Evolutionary conservation across 345 rosid species (phyloP), one percentile per base, ranked within the genome.

Genomic region (Draba incana): DNA sequence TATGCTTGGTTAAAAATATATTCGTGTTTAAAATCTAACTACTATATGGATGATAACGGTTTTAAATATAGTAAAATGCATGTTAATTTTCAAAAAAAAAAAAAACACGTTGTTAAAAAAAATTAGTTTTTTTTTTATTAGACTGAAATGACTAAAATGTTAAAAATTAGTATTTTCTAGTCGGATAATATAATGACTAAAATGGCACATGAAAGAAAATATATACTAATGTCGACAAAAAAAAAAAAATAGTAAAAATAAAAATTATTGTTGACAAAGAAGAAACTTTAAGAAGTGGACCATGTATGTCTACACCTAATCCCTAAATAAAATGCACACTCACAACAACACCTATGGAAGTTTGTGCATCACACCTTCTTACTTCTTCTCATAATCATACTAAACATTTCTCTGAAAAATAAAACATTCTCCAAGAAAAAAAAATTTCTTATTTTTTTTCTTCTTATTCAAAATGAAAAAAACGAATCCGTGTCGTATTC

Each of bases 301-400:
- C 78, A 74, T 67, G 45, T 45, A 66, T 67, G 73, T 74, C 78
- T 61, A 60, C 45, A 74, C 78, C 78, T 74, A 74, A 74, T 67
- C 73, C 78, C 57, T 66, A 54, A 52, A 74, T 60, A 74, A 74
- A 67, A 59, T 67, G 72, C 57, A 66, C 47, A 33, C 57, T 63
- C 50, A n/a, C 27, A 71, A 54, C 64, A 43, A 37, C 57, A 67
- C 73, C 61, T 57, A 66, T 45, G 71, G 71, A 65, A 65, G 71
- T 72, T 65, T 72, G 71, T 72, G 77, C 76, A 72, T 64, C 57
- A 58, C 72, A 73, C 42, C 39, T 72, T 43, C 52, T 52, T 43
- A 6, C 20, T 52, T 51, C 37, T 60, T 59, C 44, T 66, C 68
- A 51, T 59, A 72, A 58, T 49, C 66, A 65, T 62, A 54, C 67